These are phyloP conservation scores for Leccinum fallax DNA, from an alignment of 1,284 basidiomycete genomes.

Conservation along the genomic window DNA sequence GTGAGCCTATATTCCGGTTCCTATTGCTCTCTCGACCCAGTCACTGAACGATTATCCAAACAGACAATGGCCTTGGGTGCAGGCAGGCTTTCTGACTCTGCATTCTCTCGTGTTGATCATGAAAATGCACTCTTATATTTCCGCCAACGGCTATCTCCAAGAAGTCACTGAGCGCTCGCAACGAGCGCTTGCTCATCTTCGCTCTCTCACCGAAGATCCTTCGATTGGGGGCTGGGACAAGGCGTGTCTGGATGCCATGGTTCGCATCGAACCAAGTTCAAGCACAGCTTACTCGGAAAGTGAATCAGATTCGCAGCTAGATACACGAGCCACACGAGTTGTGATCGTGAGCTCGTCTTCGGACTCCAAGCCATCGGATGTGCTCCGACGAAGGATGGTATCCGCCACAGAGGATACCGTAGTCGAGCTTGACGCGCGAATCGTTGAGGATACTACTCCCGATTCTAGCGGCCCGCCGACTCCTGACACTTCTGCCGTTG, in stretches of 20 bases:
- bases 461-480: constrained; percentile 8
- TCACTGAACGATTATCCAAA: neutral
- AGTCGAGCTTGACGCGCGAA: constrained; percentile 7
- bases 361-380: constrained; percentile 53
- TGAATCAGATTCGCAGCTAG: constrained; percentile 27
- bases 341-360: constrained; percentile 48
- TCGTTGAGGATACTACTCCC: constrained; percentile 2
- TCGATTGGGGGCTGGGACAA: constrained; percentile 64
- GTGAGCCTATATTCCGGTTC: constrained; percentile 37
- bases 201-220: constrained; percentile 44
- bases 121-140: constrained; percentile 97
- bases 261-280: constrained; percentile 30
- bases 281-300: constrained; percentile 28
- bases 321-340: constrained; percentile 40
- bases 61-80: constrained; percentile 97
- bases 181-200: constrained; percentile 47
- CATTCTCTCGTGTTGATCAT: constrained; percentile 91
- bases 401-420: constrained; percentile 35
- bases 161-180: constrained; percentile 51
- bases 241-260: constrained; percentile 51
- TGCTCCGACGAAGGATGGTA: constrained; percentile 56
- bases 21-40: neutral
- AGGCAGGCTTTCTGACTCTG: constrained; percentile 94
- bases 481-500: constrained; percentile 3
- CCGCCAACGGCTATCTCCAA: constrained; percentile 86